phyloP scores from a whole-genome alignment of 305 asterid species.

The Ilex paraguariensis region DNA sequence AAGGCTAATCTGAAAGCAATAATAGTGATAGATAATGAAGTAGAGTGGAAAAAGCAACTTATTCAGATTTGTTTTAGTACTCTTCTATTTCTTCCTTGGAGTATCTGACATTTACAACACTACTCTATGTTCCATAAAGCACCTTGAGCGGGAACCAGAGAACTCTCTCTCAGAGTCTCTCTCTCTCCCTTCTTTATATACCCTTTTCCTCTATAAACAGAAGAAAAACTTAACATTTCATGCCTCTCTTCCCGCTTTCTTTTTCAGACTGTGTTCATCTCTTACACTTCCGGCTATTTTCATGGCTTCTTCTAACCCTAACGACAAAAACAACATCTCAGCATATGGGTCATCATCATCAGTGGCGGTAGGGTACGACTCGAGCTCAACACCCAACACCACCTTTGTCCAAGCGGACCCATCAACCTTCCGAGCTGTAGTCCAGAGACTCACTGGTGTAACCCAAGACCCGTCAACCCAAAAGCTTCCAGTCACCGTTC shows the following conservation, averaged over 20 bases:
- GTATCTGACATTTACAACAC: slow-evolving; percentile 12
- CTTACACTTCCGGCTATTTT: neutral
- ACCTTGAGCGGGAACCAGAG: neutral
- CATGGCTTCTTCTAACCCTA: slow-evolving; percentile 9
- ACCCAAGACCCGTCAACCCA: slow-evolving; percentile 1
- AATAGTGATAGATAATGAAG: neutral
- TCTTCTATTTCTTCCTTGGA: slow-evolving; percentile 1
- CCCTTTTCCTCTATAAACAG: neutral
- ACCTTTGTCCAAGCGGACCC: slow-evolving; percentile 21
- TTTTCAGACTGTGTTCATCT: no score
- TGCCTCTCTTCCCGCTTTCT: neutral
- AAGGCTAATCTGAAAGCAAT: neutral
- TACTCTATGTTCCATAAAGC: neutral
- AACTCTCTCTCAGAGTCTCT: neutral
- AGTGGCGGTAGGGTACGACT: neutral
- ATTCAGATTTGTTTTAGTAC: neutral
- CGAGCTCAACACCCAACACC: slow-evolving; percentile 11
- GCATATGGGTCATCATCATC: neutral
- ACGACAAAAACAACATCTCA: neutral
- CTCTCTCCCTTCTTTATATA: no score
- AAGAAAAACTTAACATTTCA: neutral
- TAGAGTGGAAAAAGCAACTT: neutral
- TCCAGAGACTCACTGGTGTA: slow-evolving; percentile 18
- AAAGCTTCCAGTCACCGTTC: slow-evolving; percentile 12
- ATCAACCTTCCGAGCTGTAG: slow-evolving; percentile 19